phyloP scores from a whole-genome alignment of 2,329 filamentous ascomycete species.

The Aspergillus intermedius region DNA sequence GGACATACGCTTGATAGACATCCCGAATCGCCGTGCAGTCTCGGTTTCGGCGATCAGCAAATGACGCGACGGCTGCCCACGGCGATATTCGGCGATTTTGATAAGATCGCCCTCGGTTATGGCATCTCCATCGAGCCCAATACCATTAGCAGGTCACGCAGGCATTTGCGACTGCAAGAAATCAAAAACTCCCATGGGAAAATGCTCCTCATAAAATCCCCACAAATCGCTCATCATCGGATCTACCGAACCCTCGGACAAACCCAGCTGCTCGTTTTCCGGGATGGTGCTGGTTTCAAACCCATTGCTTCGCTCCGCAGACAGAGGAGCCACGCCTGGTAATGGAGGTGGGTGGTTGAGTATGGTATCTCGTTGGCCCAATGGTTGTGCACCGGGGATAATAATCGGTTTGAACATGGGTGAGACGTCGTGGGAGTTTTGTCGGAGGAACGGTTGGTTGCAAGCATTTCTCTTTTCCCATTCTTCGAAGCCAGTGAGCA shows the following conservation, averaged over 20 bases:
- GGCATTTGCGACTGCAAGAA: conserved; percentile 38
- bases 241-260: conserved; percentile 33
- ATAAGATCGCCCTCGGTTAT: no score
- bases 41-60: no score
- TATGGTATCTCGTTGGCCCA: conserved; percentile 33
- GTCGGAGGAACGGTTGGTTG: conserved; percentile 14
- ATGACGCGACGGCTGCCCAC: no score
- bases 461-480: conserved; percentile 30
- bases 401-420: conserved; percentile 32
- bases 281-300: conserved; percentile 12
- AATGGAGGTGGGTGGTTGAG: conserved; percentile 30
- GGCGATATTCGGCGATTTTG: no score
- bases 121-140: no score
- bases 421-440: conserved; percentile 18
- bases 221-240: conserved; percentile 37
- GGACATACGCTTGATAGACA: background rate
- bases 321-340: conserved; percentile 32
- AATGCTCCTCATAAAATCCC: conserved; percentile 38
- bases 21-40: no score
- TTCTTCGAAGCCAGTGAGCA: conserved; percentile 34
- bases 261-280: conserved; percentile 21
- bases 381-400: conserved; percentile 30
- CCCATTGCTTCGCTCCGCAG: conserved; percentile 32
- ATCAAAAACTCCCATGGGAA: conserved; percentile 37
- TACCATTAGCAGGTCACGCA: conserved; percentile 16